Percentiles rank a stretch among this genome's conserved stretches.
Conservation (phyloP, 768 basidiomycete genomes). For the Tubosaeta sp. region DNA sequence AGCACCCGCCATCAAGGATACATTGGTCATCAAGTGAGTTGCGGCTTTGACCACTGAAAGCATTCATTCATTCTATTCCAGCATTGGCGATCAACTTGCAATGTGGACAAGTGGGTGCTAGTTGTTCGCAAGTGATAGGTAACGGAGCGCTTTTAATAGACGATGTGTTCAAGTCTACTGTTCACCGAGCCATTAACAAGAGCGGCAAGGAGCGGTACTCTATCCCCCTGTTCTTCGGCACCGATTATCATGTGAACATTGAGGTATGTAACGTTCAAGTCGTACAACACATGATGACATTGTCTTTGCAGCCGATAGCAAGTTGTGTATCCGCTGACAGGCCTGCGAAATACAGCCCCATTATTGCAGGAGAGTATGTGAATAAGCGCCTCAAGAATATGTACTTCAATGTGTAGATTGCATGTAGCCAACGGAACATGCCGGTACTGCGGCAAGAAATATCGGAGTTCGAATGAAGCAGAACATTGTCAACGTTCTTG, state of each 20-base stretch:
- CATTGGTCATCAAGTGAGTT: slow-evolving; percentile 80
- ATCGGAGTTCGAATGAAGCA: too few relatives aligned
- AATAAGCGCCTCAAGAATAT: slow-evolving; percentile 64
- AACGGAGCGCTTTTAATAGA: slow-evolving; percentile 41
- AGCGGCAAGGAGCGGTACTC: slow-evolving; percentile 72
- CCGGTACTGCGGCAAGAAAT: too few relatives aligned
- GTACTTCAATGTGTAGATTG: too few relatives aligned
- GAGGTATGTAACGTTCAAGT: slow-evolving; percentile 51
- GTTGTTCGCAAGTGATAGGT: not conserved
- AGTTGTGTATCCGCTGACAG: slow-evolving; percentile 47
- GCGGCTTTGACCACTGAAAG: slow-evolving; percentile 4
- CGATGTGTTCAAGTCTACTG: slow-evolving; percentile 85
- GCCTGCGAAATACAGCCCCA: slow-evolving; percentile 64
- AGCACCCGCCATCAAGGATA: slow-evolving; percentile 71
- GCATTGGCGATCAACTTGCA: slow-evolving; percentile 84
- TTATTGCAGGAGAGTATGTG: slow-evolving; percentile 84
- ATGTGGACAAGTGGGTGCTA: slow-evolving; percentile 75
- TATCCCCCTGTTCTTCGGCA: slow-evolving; percentile 88
- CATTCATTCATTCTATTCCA: slow-evolving; percentile 30
- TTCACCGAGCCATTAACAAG: slow-evolving; percentile 81
- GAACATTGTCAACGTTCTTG: too few relatives aligned
- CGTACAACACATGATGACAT: too few relatives aligned
- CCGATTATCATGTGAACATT: slow-evolving; percentile 77
- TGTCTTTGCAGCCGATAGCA: slow-evolving; percentile 33
- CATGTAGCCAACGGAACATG: too few relatives aligned